phyloP scores from a whole-genome alignment of 2,329 filamentous ascomycete species.

The Penicillium aurantiogriseum region DNA sequence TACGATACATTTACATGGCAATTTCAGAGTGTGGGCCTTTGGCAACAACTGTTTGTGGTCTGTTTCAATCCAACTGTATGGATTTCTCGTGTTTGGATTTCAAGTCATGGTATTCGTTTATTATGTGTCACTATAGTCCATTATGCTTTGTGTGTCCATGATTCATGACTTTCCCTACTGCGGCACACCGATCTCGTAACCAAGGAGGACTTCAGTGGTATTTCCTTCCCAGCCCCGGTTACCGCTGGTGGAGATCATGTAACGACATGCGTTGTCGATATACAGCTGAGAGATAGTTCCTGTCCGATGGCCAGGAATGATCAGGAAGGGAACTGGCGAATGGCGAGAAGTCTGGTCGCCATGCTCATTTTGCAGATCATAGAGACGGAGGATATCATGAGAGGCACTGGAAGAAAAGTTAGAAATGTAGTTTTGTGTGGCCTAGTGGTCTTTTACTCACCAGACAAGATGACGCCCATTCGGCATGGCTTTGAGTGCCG shows the following conservation, averaged over 20 bases:
- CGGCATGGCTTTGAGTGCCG: constrained; percentile 82
- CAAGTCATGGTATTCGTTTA: constrained; percentile 9
- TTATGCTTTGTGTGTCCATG: neutral
- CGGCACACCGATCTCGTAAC: constrained; percentile 77
- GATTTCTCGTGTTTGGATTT: neutral
- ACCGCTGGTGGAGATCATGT: constrained; percentile 88
- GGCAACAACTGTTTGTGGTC: too few species aligned
- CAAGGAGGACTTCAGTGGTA: constrained; percentile 84
- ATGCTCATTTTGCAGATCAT: constrained; percentile 73
- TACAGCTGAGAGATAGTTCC: constrained; percentile 85
- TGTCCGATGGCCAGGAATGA: constrained; percentile 85
- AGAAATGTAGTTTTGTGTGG: neutral
- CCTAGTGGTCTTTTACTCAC: constrained; percentile 43
- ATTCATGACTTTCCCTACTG: constrained; percentile 10
- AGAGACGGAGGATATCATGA: constrained; percentile 88
- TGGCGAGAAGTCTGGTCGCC: constrained; percentile 65
- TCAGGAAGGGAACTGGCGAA: constrained; percentile 88
- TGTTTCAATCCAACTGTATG: neutral
- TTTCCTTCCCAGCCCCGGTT: constrained; percentile 94
- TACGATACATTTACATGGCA: neutral
- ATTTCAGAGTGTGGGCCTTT: neutral
- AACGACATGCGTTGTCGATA: constrained; percentile 81
- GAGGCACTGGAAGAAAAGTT: constrained; percentile 63
- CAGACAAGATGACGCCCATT: constrained; percentile 92
- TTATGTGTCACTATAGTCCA: neutral